Base-by-base conservation (phyloP, 768 basidiomycete genomes). In the Hypholoma fasciculare region DNA sequence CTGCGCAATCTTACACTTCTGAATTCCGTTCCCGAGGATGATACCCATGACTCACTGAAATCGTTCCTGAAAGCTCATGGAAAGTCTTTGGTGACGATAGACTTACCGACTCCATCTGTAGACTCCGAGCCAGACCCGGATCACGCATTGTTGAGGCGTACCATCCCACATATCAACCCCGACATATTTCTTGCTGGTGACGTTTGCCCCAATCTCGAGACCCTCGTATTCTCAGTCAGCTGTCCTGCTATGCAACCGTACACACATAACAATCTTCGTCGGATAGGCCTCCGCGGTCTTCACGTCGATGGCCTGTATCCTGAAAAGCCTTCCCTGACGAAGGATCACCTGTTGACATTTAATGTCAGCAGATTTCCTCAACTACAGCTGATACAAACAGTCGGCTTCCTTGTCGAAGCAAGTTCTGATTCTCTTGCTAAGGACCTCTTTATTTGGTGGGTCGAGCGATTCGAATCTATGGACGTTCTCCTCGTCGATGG, bases 361-460 rank as follows among this genome's bases (percentile, higher is more conserved):
- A 78, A 69, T 50, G 65, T 71, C 42, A 70, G 69, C 39, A 70
- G 74, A 52, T 82, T 78, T 63, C 82, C 82, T 19, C 70, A 65
- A 49, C 69, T 84, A 27, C 78, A 82, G 65, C 65, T 76, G 36
- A 72, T 83, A 26, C 76, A 79, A 58, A 82, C 78, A 19, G 72
- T 81, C 13, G 79, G 76, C 2, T 81, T 78, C 64, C 64, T 81
- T 43, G 79, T 79, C 17, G 81, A 80, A 20, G 73, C 80, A 17
- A 73, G 78, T 52, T 67, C 72, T 56, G 78, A 82, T 63, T 62
- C 60, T 40, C 59, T 76, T 49, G 73, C 78, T 55, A 77, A 75
- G 70, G 79, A 83, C 51, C 69, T 81, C 16, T 83, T 82, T 61
- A 80, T 83, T 30, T 79, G 78, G 77, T 84, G 82, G 82, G 74